Base-by-base conservation (phyloP, 106 monocot genomes). In the Posidonia australis region DNA sequence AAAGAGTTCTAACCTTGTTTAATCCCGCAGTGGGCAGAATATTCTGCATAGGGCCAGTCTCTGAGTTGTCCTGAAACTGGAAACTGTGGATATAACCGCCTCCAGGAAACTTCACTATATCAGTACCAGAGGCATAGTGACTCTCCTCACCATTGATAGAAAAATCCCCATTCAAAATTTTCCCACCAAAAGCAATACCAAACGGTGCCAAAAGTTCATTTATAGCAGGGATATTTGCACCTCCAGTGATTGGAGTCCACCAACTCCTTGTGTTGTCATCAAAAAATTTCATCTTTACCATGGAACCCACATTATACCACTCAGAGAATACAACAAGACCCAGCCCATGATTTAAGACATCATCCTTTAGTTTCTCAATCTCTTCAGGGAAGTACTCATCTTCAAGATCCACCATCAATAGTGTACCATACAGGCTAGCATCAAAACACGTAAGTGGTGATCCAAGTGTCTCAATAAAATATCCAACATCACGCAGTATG, bases 201-300 rank as follows among this genome's bases (percentile, higher is more conserved):
- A 98, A 69, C n/a, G 98, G 87, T 45, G 75, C 78, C 77, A 98
- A 69, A 20, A 98, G 87, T 22, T 83, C 87, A 78, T 98, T 98
- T 66, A 98, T 78, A 7, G 98, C 90, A 10, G 98, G 98, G 60
- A 98, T 74, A 67, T 98, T 98, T 73, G 98, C 98, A 66, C 98
- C 98, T 60, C 98, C 98, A 44, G 98, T 98, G 48, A 98, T 79
- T 9, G 98, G 98, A 52, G 98, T 91, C 98, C 98, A 98, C 98
- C 98, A 98, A 71, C 98, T 98, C 24, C 91, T 74, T 1, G 98
- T 98, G 71, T 98, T 98, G 44, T 98, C 98, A 76, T 98, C 98
- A 76, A 98, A 98, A 76, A 98, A 98, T 54, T 74, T 82, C 98
- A 98, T 98, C 74, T 85, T 98, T 9, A 87, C 83, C 98, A 98